Base-by-base conservation (phyloP, 441 rosid species). In the Erysimum pusillum region DNA sequence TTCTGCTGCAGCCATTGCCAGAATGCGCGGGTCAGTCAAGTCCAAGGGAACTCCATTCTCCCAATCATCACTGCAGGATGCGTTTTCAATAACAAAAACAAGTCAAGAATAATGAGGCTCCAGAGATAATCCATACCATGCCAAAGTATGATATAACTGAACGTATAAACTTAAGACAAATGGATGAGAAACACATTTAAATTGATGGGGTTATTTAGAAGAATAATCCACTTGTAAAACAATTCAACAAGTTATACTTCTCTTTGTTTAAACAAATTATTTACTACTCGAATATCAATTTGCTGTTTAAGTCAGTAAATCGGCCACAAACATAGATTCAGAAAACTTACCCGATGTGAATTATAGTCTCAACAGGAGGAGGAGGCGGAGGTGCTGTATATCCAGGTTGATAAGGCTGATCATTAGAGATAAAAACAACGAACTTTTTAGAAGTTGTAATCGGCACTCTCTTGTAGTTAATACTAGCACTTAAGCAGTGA, bases 1-100 rank as follows among this genome's bases (percentile, higher is more conserved):
- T 71, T 90, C 95, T 41, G 92, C 95, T 2, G 92, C 89, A 7
- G 94, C 91, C 91, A 88, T 86, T 70, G 92, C 92, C 76, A 85
- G 52, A 80, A 90, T 77, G 7, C 90, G 87, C 59, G 95, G 92
- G 52, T 90, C 89, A 39, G 74, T 90, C 80, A 90, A 76, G 82
- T 88, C 91, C 79, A 88, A 71, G 14, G 90, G 85, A 68, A 84
- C 83, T 66, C 91, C 95, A 65, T 84, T 69, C 63, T 88, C 84
- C 92, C 88, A 90, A 71, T 76, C 81, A 38, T 86, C 90, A 76
- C 96, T 90, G 82, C 20, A 56, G 0, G 42, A 58, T 38, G 68
- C 48, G 57, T 53, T 69, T 53, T 4, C 60, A 31, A 46, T 62
- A 49, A 53, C 58, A 64, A 10, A 75, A 54, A 61, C 31, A 18